Base-by-base conservation (phyloP, 164 flowering plant genomes). In the Vitis labrusca region DNA sequence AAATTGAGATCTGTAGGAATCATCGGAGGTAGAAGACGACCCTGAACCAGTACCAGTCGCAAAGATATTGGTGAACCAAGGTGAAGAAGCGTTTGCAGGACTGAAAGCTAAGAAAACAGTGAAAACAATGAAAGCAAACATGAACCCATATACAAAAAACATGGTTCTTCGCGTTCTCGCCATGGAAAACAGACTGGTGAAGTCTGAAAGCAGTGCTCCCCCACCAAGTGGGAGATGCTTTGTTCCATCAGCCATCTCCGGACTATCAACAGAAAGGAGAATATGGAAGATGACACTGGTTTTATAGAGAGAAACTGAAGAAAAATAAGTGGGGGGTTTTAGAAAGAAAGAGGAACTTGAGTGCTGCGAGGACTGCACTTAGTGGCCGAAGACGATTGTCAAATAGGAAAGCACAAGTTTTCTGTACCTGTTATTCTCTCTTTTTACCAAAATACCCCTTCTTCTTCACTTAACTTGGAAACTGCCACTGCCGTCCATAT, bases 31-130 rank as follows among this genome's bases (percentile, higher is more conserved):
- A 58, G 76, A 16, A 56, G 80, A 0, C 10, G 81, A 27, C 17
- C 62, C n/a, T 5, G 72, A 11, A 17, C 64, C 10, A 55, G 60
- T 32, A 37, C 64, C 4, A 30, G 59, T 0, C 1, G 79, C 16
- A 72, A 86, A 90, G 71, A 88, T 69, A 79, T 79, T 87, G 50
- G 75, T n/a, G 77, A 85, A 80, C 86, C 84, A 85, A 9, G 91
- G 90, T 30, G 92, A 78, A 51, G 82, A 73, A 10, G 93, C 71
- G 76, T 76, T 75, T 0, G 82, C 57, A 60, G 98, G 92, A 68
- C 49, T 78, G 63, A 90, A 87, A 59, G 92, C 91, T 1, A 93
- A 59, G 71, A 89, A 85, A 17, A 74, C 78, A 61, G 97, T 87
- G 78, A 85, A 83, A n/a, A 73, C 80, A 32, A 91, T 73, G 73